These are phyloP conservation scores for Jacaranda mimosifolia DNA, from an alignment of 257 asterid species.

Conservation along the genomic window DNA sequence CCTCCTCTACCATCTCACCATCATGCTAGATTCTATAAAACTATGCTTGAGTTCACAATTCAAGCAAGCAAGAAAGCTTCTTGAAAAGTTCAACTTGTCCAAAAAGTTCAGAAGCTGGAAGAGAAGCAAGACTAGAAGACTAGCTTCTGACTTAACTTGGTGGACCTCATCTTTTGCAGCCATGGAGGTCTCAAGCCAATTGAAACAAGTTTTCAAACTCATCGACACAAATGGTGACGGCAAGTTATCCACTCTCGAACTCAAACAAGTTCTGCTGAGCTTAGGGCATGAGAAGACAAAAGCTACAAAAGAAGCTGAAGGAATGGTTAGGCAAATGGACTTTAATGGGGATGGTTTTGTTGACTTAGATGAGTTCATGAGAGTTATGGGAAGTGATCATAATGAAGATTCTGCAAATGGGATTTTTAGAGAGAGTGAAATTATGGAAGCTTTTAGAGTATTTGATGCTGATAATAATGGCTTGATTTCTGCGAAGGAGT, in stretches of 20 bases:
- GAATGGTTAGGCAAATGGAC: slow-evolving; percentile 72
- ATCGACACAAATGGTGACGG: slow-evolving; percentile 80
- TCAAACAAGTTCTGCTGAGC: slow-evolving; percentile 47
- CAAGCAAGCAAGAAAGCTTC: slow-evolving; percentile 37
- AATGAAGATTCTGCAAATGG: slow-evolving; percentile 26
- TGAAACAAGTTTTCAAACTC: slow-evolving; percentile 64
- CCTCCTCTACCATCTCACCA: neutral
- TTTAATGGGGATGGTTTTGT: slow-evolving; percentile 73
- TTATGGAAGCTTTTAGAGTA: slow-evolving; percentile 56
- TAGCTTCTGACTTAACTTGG: slow-evolving; percentile 40
- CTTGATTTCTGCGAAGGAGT: slow-evolving; percentile 62
- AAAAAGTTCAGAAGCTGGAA: slow-evolving; percentile 36
- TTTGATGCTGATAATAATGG: slow-evolving; percentile 72
- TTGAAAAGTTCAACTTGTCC: slow-evolving; percentile 33
- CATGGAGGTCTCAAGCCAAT: slow-evolving; percentile 57
- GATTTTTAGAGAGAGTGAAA: slow-evolving; percentile 47
- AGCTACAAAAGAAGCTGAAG: slow-evolving; percentile 60
- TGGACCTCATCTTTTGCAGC: slow-evolving; percentile 49
- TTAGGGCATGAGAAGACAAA: slow-evolving; percentile 49
- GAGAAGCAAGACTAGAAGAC: slow-evolving; percentile 31
- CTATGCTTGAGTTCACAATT: slow-evolving; percentile 41
- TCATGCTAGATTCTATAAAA: slow-evolving; percentile 46
- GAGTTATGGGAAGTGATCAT: slow-evolving; percentile 38
- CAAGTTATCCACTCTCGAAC: slow-evolving; percentile 61
- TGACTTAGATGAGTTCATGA: slow-evolving; percentile 71